phyloP scores from a whole-genome alignment of 805 yeast genomes.

The Ogataea naganishii region DNA sequence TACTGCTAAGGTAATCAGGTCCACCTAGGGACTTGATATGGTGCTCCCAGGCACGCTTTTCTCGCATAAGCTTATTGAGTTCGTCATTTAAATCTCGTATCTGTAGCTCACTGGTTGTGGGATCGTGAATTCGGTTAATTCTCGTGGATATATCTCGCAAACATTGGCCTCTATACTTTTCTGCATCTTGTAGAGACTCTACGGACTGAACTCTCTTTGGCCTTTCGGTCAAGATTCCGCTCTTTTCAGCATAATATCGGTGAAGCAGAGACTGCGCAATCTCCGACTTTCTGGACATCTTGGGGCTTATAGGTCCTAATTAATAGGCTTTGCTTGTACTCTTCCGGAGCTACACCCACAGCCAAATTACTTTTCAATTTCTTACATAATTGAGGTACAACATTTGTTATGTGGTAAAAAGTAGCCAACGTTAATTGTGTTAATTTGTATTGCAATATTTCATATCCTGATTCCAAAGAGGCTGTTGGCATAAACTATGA shows the following conservation, averaged over 20 bases:
- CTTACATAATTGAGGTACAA: background rate
- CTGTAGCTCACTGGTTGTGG: slow-evolving; percentile 45
- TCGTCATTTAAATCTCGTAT: slow-evolving; percentile 69
- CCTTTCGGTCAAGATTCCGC: slow-evolving; percentile 34
- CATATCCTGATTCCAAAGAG: too few relatives aligned
- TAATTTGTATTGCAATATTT: too few relatives aligned
- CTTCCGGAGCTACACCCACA: too few relatives aligned
- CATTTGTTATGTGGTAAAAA: too few relatives aligned
- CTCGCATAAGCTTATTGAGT: slow-evolving; percentile 56
- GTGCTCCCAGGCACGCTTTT: slow-evolving; percentile 71
- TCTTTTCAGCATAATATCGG: slow-evolving; percentile 55
- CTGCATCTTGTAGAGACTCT: slow-evolving; percentile 51
- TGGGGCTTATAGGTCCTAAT: background rate
- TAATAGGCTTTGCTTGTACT: too few relatives aligned
- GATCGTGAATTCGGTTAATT: slow-evolving; percentile 57
- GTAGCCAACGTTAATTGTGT: too few relatives aligned
- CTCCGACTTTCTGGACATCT: slow-evolving; percentile 71
- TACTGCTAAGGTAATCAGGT: slow-evolving; percentile 42
- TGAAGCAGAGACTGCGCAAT: slow-evolving; percentile 66
- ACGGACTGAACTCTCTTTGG: slow-evolving; percentile 54
- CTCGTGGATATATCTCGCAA: slow-evolving; percentile 54
- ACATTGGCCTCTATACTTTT: slow-evolving; percentile 57
- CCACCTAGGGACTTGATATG: slow-evolving; percentile 69
- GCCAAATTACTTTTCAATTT: too few relatives aligned
- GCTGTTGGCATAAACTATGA: too few relatives aligned